Conservation (phyloP, 768 basidiomycete genomes). For the Lactifluus subvellereus region DNA sequence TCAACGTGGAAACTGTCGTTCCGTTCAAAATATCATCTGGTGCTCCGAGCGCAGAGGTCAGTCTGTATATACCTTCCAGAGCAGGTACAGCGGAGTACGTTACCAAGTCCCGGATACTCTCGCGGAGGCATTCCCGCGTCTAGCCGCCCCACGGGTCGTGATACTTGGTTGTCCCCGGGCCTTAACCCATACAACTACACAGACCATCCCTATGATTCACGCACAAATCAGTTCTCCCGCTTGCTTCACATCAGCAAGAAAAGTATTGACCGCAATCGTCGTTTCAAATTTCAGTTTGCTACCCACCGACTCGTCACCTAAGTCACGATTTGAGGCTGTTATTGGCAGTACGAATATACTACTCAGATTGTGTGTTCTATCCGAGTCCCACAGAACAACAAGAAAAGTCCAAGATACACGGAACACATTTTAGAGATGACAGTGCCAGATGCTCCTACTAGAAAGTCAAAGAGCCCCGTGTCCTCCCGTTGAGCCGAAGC, state of each 20-base stretch:
- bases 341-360: neutral
- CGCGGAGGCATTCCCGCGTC: slow-evolving; percentile 37
- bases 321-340: neutral
- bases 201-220: slow-evolving; percentile 48
- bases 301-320: slow-evolving; percentile 40
- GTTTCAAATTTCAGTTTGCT: slow-evolving; percentile 37
- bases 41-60: slow-evolving; percentile 18
- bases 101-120: slow-evolving; percentile 45
- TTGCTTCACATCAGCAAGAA: neutral
- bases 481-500: slow-evolving; percentile 95
- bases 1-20: no score
- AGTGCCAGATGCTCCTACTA: neutral
- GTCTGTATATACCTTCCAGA: slow-evolving; percentile 48
- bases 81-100: slow-evolving; percentile 38
- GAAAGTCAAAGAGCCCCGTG: slow-evolving; percentile 34
- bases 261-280: slow-evolving; percentile 28
- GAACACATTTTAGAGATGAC: slow-evolving; percentile 17
- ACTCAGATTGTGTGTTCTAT: neutral
- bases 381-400: neutral
- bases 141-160: slow-evolving; percentile 33
- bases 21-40: neutral
- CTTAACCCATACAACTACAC: slow-evolving; percentile 46
- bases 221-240: slow-evolving; percentile 44
- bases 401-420: slow-evolving; percentile 31
- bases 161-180: slow-evolving; percentile 30